phyloP scores from a whole-genome alignment of 2,329 filamentous ascomycete genomes.

The Colletotrichum sidae region DNA sequence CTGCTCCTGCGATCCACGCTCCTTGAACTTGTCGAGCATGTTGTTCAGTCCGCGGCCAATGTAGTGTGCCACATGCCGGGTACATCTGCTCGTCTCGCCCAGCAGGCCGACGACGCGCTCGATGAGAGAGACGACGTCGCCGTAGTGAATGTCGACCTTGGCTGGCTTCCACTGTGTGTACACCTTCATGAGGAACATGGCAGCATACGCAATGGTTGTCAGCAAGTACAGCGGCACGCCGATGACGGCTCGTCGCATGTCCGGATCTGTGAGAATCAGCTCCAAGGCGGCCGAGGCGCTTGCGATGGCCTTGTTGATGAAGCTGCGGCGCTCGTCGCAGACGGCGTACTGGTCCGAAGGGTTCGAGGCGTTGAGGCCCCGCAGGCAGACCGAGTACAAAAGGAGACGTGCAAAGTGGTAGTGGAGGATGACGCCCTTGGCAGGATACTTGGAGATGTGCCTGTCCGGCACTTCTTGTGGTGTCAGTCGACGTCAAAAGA shows the following conservation, averaged over 20 bases:
- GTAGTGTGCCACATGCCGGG: slow-evolving; percentile 46
- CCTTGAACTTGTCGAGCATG: slow-evolving; percentile 46
- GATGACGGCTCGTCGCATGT: slow-evolving; percentile 46
- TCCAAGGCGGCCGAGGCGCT: slow-evolving; percentile 46
- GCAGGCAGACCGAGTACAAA: slow-evolving; percentile 60
- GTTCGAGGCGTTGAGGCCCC: slow-evolving; percentile 43
- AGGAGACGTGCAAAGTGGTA: slow-evolving; percentile 63
- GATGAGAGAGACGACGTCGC: slow-evolving; percentile 44
- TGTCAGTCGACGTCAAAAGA: background rate
- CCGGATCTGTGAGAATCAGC: slow-evolving; percentile 45
- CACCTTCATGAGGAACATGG: slow-evolving; percentile 48
- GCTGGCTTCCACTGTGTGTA: slow-evolving; percentile 45
- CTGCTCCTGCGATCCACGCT: slow-evolving; percentile 32
- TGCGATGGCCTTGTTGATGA: slow-evolving; percentile 55
- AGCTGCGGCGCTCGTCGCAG: slow-evolving; percentile 56
- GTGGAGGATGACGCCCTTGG: slow-evolving; percentile 61
- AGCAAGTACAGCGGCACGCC: slow-evolving; percentile 48
- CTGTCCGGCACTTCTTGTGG: slow-evolving; percentile 53
- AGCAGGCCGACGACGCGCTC: slow-evolving; percentile 43
- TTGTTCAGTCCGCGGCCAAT: slow-evolving; percentile 44
- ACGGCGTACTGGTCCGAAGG: slow-evolving; percentile 52
- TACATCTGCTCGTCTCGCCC: slow-evolving; percentile 41
- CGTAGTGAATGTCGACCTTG: slow-evolving; percentile 44
- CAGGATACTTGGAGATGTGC: slow-evolving; percentile 60
- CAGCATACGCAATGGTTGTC: slow-evolving; percentile 48